Evolutionary conservation across 768 basidiomycete genomes (phyloP).

Genomic region (Psilocybe sp.): DNA sequence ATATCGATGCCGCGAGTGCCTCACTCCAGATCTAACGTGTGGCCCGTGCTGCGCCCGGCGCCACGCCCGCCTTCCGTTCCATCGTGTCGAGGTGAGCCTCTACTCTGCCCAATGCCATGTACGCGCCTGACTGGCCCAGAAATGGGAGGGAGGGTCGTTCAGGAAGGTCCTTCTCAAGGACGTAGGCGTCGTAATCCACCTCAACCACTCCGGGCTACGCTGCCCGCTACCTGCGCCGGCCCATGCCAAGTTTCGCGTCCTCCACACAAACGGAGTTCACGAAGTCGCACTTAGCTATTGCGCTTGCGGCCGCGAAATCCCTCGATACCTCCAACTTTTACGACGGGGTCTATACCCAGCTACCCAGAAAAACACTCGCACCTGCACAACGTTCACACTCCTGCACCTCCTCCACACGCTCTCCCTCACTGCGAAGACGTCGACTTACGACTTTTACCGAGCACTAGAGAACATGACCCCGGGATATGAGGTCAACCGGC

Average conservation of each 20-base stretch:
- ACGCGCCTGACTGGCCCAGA: no score
- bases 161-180: not conserved
- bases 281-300: slow-evolving; percentile 1
- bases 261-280: slow-evolving; percentile 4
- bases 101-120: not conserved
- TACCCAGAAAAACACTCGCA: not conserved
- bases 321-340: slow-evolving; percentile 1
- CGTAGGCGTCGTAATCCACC: not conserved
- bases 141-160: not conserved
- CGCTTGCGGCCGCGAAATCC: not conserved
- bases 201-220: not conserved
- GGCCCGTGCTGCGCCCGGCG: slow-evolving; percentile 5
- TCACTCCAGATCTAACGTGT: slow-evolving; percentile 7
- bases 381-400: slow-evolving; percentile 1
- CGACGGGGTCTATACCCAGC: slow-evolving; percentile 2
- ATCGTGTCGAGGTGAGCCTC: slow-evolving; percentile 1
- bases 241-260: not conserved
- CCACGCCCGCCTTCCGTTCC: slow-evolving; percentile 2
- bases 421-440: slow-evolving; percentile 1
- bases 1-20: slow-evolving; percentile 7
- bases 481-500: not conserved
- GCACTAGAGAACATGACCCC: slow-evolving; percentile 2
- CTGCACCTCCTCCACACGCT: not conserved
- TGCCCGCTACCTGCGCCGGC: not conserved
- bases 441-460: slow-evolving; percentile 4